phyloP scores from a whole-genome alignment of 192 early-diverging fungal genomes.

The Paraglomus brasilianum region DNA sequence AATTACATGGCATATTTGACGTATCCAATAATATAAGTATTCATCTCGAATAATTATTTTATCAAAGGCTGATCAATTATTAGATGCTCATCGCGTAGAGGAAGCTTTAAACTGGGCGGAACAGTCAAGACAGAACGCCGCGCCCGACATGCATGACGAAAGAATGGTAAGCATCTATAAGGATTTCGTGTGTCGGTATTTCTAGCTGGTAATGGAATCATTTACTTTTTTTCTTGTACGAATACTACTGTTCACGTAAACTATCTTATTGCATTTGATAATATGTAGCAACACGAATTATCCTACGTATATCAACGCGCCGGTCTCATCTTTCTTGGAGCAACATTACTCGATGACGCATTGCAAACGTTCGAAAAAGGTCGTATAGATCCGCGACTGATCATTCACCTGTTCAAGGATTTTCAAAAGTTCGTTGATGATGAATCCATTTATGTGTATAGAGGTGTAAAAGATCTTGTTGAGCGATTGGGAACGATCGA shows the following conservation, averaged over 20 bases:
- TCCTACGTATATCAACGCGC: slow-evolving; percentile 65
- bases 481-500: slow-evolving; percentile 42
- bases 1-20: background rate
- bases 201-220: no score
- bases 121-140: slow-evolving; percentile 42
- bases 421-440: slow-evolving; percentile 34
- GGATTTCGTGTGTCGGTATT: background rate
- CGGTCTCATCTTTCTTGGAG: slow-evolving; percentile 59
- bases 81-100: slow-evolving; percentile 57
- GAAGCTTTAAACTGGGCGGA: slow-evolving; percentile 63
- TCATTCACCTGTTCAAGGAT: slow-evolving; percentile 54
- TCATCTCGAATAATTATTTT: background rate
- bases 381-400: slow-evolving; percentile 56
- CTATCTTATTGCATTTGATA: background rate
- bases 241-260: slow-evolving; percentile 16
- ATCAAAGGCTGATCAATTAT: slow-evolving; percentile 49
- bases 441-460: slow-evolving; percentile 38
- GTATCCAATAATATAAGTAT: background rate
- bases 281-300: slow-evolving; percentile 41
- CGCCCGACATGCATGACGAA: slow-evolving; percentile 44
- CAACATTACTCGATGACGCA: slow-evolving; percentile 69
- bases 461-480: slow-evolving; percentile 40
- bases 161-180: slow-evolving; percentile 41
- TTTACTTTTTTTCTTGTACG: background rate
- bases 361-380: slow-evolving; percentile 61